A percentile compares a stretch with the other conserved stretches of the same genome.
Evolutionary conservation across 352 stramenopile genomes (phyloP).

Genomic region (Globisporangium nodosum): DNA sequence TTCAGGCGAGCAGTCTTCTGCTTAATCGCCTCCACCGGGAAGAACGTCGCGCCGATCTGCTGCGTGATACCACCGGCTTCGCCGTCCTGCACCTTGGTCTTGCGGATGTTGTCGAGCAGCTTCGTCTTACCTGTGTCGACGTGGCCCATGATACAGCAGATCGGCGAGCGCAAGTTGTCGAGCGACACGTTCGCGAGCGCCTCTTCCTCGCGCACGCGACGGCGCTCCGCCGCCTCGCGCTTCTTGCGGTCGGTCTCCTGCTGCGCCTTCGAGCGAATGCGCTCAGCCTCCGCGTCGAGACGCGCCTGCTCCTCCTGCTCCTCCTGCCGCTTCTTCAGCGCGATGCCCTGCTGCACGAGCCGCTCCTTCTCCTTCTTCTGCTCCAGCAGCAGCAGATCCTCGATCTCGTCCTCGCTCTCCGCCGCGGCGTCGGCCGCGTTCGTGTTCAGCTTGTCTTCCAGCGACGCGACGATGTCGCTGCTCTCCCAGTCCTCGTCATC

Average conservation of each 20-base stretch:
- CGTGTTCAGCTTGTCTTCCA: slow-evolving; percentile 77
- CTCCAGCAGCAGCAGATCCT: slow-evolving; percentile 93
- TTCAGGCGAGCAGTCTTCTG: slow-evolving; percentile 80
- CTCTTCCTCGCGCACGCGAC: slow-evolving; percentile 60
- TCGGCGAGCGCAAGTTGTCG: slow-evolving; percentile 97
- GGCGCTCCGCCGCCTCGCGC: slow-evolving; percentile 64
- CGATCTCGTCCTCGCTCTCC: slow-evolving; percentile 78
- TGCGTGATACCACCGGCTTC: slow-evolving; percentile 97
- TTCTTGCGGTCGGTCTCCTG: slow-evolving; percentile 83
- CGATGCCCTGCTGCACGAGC: slow-evolving; percentile 88
- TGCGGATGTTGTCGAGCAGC: slow-evolving; percentile 99
- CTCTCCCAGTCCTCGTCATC: slow-evolving; percentile 83
- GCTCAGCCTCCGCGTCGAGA: slow-evolving; percentile 52
- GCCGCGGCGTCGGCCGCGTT: slow-evolving; percentile 23
- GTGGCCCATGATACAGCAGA: slow-evolving; percentile 99
- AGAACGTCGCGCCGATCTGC: slow-evolving; percentile 96
- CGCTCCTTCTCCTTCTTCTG: slow-evolving; percentile 93
- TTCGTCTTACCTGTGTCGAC: slow-evolving; percentile 99
- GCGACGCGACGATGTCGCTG: slow-evolving; percentile 65
- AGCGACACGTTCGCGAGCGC: slow-evolving; percentile 84
- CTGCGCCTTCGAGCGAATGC: slow-evolving; percentile 79
- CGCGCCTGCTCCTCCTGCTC: slow-evolving; percentile 73
- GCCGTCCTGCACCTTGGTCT: slow-evolving; percentile 96
- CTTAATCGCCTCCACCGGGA: slow-evolving; percentile 90
- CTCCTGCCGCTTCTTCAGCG: slow-evolving; percentile 93